Percentiles rank a stretch among this genome's conserved stretches.
These are phyloP conservation scores for Yamadazyma atmosphaerica DNA, from an alignment of 1,139 yeast genomes.

Conservation along the genomic window DNA sequence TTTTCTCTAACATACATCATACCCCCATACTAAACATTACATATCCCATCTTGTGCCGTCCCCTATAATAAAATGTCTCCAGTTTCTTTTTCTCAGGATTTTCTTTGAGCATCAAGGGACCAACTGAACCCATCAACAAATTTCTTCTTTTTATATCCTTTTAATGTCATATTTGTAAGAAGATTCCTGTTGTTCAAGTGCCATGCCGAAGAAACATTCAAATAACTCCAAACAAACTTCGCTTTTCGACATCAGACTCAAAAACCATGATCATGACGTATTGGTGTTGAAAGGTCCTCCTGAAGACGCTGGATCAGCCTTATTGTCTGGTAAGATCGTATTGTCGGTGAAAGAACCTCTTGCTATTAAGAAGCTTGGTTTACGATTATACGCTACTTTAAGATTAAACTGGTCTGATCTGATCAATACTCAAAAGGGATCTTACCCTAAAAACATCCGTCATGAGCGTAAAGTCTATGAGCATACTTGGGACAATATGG, in stretches of 20 bases:
- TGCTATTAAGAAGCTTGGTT: slow-evolving; percentile 58
- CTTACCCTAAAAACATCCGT: slow-evolving; percentile 48
- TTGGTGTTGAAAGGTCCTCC: slow-evolving; percentile 77
- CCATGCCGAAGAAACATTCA: slow-evolving; percentile 15
- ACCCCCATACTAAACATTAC: no score
- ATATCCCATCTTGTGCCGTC: neutral
- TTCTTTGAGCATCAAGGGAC: slow-evolving; percentile 1
- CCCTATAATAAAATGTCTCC: neutral
- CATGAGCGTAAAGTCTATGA: slow-evolving; percentile 71
- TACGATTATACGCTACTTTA: slow-evolving; percentile 66
- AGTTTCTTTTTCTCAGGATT: neutral
- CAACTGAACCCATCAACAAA: neutral
- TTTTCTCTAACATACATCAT: no score
- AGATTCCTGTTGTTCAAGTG: no score
- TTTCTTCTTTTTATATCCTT: neutral
- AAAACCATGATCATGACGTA: slow-evolving; percentile 75
- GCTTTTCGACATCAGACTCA: slow-evolving; percentile 61
- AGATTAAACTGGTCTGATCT: slow-evolving; percentile 59
- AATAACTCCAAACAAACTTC: slow-evolving; percentile 34
- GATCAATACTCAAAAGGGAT: slow-evolving; percentile 46
- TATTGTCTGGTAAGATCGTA: slow-evolving; percentile 76
- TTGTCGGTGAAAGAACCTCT: slow-evolving; percentile 77
- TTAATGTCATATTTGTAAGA: no score
- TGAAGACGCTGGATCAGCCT: slow-evolving; percentile 74
- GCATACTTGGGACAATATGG: slow-evolving; percentile 72